Conservation (phyloP, 1,139 yeast genomes). For the Scheffersomyces segobiensis region DNA sequence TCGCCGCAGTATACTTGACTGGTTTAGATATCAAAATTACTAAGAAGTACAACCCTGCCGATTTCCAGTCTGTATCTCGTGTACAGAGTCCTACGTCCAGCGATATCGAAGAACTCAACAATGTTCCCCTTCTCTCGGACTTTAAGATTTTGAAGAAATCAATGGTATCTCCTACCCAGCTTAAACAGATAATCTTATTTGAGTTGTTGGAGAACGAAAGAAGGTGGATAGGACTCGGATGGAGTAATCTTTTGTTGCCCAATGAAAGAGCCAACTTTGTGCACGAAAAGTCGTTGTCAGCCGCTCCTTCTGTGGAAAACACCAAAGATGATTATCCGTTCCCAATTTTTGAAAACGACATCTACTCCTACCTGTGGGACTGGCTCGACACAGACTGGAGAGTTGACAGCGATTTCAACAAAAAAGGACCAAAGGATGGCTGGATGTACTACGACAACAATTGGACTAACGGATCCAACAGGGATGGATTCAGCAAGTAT, state of each 20-base stretch:
- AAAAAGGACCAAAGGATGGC: constrained; percentile 39
- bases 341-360: constrained; percentile 47
- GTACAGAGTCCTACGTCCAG: constrained; percentile 26
- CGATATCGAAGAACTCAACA: constrained; percentile 23
- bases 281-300: constrained; percentile 38
- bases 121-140: constrained; percentile 30
- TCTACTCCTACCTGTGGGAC: constrained; percentile 49
- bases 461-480: constrained; percentile 44
- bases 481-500: constrained; percentile 51
- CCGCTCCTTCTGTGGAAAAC: constrained; percentile 30
- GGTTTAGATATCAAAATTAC: constrained; percentile 42
- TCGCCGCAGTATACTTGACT: constrained; percentile 42
- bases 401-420: constrained; percentile 38
- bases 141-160: constrained; percentile 44
- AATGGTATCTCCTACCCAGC: constrained; percentile 41
- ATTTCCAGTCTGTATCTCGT: constrained; percentile 18
- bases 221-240: constrained; percentile 63
- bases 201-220: constrained; percentile 59
- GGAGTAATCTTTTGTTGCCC: constrained; percentile 54
- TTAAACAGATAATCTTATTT: constrained; percentile 49
- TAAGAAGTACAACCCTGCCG: constrained; percentile 17
- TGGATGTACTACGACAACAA: constrained; percentile 56
- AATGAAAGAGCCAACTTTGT: constrained; percentile 53
- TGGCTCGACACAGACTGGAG: constrained; percentile 58
- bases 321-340: constrained; percentile 36